Evolutionary conservation across 345 rosid species (phyloP), one percentile per base, ranked within the genome.

Genomic region (Diplotaxis tenuifolia): DNA sequence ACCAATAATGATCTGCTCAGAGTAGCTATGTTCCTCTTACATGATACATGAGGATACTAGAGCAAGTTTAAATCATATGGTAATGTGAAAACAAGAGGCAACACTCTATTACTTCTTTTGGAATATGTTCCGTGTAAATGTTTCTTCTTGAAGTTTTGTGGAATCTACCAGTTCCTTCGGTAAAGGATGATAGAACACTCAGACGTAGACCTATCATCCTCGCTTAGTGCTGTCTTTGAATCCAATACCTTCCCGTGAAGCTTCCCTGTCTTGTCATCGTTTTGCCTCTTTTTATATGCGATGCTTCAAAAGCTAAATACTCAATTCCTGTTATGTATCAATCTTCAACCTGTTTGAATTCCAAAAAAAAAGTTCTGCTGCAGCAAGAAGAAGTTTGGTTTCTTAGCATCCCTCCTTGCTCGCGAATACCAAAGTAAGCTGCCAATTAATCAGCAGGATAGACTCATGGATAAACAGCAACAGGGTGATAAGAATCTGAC

Each of bases 71-170:
- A 61, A 67, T 27, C 45, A 34, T n/a, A n/a, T 50, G 55, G 67
- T 52, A 52, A 52, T 52, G 62, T 61, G 78, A 67, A 38, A 36
- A 60, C 38, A 68, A 15, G 63, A 62, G 64, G 59, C 12, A 54
- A n/a, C n/a, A n/a, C n/a, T n/a, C n/a, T n/a, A n/a, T n/a, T n/a
- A n/a, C n/a, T n/a, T n/a, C 54, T 76, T 69, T 54, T 69, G 70
- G 70, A 69, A 69, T 62, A 45, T 69, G 70, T 75, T 75, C 75
- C 59, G 28, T 63, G 47, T 25, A 42, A 53, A 62, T 11, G 70
- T 60, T 34, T 75, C 78, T 67, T 53, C 64, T 69, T 76, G 64
- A 76, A 76, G 60, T 55, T 76, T 76, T 31, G 12, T 70, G 62
- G 75, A 70, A 70, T 76, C 73, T n/a, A n/a, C 65, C 23, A 27